These are phyloP conservation scores for Colletotrichum lupini DNA, from an alignment of 2,329 filamentous ascomycete genomes.

Conservation along the genomic window DNA sequence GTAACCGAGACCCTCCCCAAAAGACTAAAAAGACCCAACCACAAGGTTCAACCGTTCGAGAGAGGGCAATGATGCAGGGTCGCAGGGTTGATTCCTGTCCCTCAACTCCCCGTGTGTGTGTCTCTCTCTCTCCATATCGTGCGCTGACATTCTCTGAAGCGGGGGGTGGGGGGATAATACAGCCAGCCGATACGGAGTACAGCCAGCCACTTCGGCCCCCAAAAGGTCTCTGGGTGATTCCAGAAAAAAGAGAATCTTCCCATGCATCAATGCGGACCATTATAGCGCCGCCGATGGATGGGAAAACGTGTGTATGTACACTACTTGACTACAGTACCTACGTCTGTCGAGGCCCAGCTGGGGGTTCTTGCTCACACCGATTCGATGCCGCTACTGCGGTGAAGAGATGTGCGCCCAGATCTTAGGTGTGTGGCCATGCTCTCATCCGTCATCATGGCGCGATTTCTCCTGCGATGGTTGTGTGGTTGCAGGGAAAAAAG, in stretches of 20 bases:
- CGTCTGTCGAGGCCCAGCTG: background rate
- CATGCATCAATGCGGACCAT: background rate
- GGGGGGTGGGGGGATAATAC: background rate
- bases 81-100: background rate
- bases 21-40: background rate
- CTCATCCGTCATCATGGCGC: background rate
- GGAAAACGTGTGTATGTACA: background rate
- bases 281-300: background rate
- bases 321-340: too few relatives aligned
- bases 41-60: background rate
- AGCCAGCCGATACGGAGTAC: background rate
- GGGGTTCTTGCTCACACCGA: background rate
- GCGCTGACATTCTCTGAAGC: background rate
- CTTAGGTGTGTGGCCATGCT: background rate
- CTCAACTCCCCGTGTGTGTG: too few relatives aligned
- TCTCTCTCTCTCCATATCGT: background rate
- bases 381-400: background rate
- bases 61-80: background rate
- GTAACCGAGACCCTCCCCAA: background rate
- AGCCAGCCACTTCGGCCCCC: background rate
- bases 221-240: background rate
- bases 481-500: background rate
- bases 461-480: too few relatives aligned
- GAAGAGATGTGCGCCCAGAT: background rate
- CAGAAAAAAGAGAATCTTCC: background rate